A percentile compares a stretch with the other conserved stretches of the same genome.
Conservation (phyloP, 2,329 filamentous ascomycete species). For the Colletotrichum sp. region DNA sequence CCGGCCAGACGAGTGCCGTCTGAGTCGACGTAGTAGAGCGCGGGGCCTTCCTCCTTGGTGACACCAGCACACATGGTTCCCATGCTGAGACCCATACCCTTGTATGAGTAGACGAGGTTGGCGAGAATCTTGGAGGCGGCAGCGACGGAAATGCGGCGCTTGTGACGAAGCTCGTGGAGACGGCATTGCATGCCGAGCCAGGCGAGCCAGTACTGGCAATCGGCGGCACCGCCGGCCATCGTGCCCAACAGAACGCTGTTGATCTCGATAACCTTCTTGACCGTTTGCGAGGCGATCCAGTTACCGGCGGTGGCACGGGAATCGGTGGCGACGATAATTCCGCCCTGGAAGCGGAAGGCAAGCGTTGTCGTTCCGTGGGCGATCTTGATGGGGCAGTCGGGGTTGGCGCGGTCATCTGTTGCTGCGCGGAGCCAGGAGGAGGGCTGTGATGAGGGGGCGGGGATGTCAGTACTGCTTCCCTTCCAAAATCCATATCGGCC, state of each 20-base stretch:
- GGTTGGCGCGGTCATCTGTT: conserved; percentile 97
- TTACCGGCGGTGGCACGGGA: conserved; percentile 96
- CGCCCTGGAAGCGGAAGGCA: conserved; percentile 96
- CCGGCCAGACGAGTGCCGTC: conserved; percentile 92
- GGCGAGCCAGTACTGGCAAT: conserved; percentile 99
- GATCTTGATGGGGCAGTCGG: conserved; percentile 97
- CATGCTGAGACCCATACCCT: conserved; percentile 98
- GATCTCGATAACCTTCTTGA: conserved; percentile 99
- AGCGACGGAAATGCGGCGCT: conserved; percentile 96
- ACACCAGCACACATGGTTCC: conserved; percentile 99
- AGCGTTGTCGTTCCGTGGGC: conserved; percentile 98
- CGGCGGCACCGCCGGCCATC: conserved; percentile 97
- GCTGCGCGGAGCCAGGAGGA: conserved; percentile 94
- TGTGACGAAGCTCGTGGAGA: conserved; percentile 98
- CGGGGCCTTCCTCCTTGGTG: conserved; percentile 91
- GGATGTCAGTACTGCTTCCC: conserved; percentile 6
- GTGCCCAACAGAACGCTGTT: conserved; percentile 93
- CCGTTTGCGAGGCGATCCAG: conserved; percentile 99
- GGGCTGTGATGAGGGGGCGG: conserved; percentile 58
- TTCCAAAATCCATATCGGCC: neutral
- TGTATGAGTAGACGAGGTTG: conserved; percentile 98
- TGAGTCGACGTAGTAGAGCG: conserved; percentile 98
- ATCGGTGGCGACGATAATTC: conserved; percentile 98
- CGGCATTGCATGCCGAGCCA: conserved; percentile 99
- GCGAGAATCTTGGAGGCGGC: conserved; percentile 98